Conservation (phyloP, 768 basidiomycete genomes). For the Krasilnikovozyma curviuscula region DNA sequence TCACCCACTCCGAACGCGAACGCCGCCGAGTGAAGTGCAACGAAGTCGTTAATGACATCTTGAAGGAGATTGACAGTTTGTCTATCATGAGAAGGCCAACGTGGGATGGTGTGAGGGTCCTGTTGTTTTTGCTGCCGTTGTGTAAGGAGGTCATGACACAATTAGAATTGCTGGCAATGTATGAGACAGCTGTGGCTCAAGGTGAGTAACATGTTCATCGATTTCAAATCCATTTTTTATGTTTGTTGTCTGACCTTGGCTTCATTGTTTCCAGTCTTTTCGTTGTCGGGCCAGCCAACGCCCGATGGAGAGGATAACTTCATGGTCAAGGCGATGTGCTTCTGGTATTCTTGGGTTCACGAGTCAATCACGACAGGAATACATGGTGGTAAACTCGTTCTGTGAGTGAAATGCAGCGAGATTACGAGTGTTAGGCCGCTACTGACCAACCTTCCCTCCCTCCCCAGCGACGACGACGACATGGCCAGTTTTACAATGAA, state of each 20-base stretch:
- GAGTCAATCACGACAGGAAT: slow-evolving; percentile 50
- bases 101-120: slow-evolving; percentile 66
- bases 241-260: slow-evolving; percentile 45
- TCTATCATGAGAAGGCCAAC: slow-evolving; percentile 60
- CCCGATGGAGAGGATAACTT: slow-evolving; percentile 35
- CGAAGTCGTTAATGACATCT: slow-evolving; percentile 52
- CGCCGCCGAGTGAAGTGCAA: slow-evolving; percentile 30
- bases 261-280: background rate
- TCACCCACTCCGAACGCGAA: slow-evolving; percentile 32
- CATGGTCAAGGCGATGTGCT: slow-evolving; percentile 42
- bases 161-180: slow-evolving; percentile 41
- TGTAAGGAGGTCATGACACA: slow-evolving; percentile 31
- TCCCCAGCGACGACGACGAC: slow-evolving; percentile 50
- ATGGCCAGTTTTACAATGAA: slow-evolving; percentile 49
- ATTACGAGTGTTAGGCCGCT: background rate
- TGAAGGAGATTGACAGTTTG: slow-evolving; percentile 60
- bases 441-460: slow-evolving; percentile 1
- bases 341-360: background rate
- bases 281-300: background rate
- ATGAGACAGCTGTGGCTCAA: slow-evolving; percentile 66
- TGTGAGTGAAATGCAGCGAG: slow-evolving; percentile 35
- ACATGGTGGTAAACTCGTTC: slow-evolving; percentile 58
- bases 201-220: slow-evolving; percentile 30
- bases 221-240: slow-evolving; percentile 34
- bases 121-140: slow-evolving; percentile 53